phyloP scores from a whole-genome alignment of 2,329 filamentous ascomycete genomes.

The Dactylellina cionopaga region DNA sequence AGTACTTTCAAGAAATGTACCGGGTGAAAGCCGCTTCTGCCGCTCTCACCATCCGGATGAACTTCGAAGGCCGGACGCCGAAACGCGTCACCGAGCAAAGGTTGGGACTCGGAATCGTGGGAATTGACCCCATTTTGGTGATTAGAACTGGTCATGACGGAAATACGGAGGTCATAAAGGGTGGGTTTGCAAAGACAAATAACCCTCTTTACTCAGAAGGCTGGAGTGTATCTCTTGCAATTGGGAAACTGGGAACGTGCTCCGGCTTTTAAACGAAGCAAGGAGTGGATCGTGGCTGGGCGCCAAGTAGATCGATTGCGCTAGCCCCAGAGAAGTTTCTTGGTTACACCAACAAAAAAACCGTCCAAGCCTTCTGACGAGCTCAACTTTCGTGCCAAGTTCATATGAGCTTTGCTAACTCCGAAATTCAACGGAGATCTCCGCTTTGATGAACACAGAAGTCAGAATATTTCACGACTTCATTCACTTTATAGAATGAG shows the following conservation, averaged over 20 bases:
- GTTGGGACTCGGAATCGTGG: constrained; percentile 13
- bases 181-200: too few relatives aligned
- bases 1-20: constrained; percentile 72
- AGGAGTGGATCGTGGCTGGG: background rate
- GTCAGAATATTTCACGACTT: too few relatives aligned
- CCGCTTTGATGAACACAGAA: background rate
- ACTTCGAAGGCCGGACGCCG: constrained; percentile 55
- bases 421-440: background rate
- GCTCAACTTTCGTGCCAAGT: too few relatives aligned
- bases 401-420: background rate
- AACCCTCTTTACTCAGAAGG: background rate
- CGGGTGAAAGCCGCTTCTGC: constrained; percentile 73
- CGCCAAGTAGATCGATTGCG: too few relatives aligned
- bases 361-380: background rate
- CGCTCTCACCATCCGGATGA: constrained; percentile 72
- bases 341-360: too few relatives aligned
- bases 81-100: constrained; percentile 8
- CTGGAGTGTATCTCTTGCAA: background rate
- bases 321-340: too few relatives aligned
- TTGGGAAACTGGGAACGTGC: background rate
- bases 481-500: too few relatives aligned
- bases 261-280: constrained; percentile 1
- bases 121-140: constrained; percentile 22
- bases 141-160: constrained; percentile 17
- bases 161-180: background rate